phyloP scores from a whole-genome alignment of 495 filamentous ascomycete species.

The Filosporella fistucella region DNA sequence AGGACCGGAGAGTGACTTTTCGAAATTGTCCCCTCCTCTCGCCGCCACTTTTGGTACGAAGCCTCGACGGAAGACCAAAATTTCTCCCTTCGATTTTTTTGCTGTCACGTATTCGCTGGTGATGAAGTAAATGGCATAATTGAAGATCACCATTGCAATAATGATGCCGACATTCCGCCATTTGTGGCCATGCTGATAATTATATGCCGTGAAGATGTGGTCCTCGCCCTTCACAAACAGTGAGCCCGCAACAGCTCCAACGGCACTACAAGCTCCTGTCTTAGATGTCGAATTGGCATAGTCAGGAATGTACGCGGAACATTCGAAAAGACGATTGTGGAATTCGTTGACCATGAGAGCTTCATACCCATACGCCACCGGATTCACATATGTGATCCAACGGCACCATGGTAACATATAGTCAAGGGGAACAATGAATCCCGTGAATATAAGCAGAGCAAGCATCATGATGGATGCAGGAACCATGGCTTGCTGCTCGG shows the following conservation, averaged over 20 bases:
- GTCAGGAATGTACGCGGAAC: conserved; percentile 51
- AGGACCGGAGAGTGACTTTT: conserved; percentile 30
- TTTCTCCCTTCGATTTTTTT: conserved; percentile 84
- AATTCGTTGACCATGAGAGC: conserved; percentile 87
- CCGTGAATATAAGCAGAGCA: conserved; percentile 70
- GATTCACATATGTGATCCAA: conserved; percentile 83
- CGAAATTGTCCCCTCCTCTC: conserved; percentile 46
- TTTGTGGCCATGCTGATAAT: conserved; percentile 51
- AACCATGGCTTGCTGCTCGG: conserved; percentile 61
- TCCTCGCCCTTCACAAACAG: conserved; percentile 27
- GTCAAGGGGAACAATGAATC: conserved; percentile 66
- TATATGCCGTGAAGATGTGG: conserved; percentile 31
- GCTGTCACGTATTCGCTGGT: conserved; percentile 68
- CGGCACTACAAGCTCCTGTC: conserved; percentile 31
- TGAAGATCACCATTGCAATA: conserved; percentile 60
- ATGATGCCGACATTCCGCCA: conserved; percentile 68
- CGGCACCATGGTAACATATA: conserved; percentile 79
- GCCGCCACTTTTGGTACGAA: conserved; percentile 44
- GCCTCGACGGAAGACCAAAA: conserved; percentile 75
- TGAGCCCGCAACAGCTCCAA: conserved; percentile 26
- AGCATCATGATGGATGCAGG: conserved; percentile 67
- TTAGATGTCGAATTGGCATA: neutral
- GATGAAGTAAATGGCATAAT: conserved; percentile 52
- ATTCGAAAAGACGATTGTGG: conserved; percentile 55
- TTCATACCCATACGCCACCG: conserved; percentile 82